Evolutionary conservation across 192 early-diverging fungal genomes (phyloP).

Genomic region (Gigaspora rosea): DNA sequence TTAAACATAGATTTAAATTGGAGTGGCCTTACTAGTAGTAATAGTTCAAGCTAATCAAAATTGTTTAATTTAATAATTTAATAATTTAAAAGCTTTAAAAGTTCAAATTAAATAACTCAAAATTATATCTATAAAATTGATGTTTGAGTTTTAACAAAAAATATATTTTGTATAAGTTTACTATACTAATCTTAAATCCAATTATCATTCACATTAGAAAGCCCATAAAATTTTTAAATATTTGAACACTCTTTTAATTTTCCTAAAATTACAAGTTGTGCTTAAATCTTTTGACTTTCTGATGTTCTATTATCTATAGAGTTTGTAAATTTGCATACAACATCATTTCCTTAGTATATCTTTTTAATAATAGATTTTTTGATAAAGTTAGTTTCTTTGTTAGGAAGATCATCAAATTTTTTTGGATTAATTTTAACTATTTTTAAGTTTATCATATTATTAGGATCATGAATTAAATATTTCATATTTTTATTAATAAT

Average conservation of each 20-base stretch:
- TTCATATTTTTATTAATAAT: too few species aligned
- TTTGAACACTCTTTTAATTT: background rate
- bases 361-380: background rate
- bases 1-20: too few species aligned
- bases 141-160: too few species aligned
- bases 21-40: too few species aligned
- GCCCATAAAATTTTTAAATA: conserved; percentile 14
- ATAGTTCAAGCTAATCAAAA: too few species aligned
- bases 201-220: background rate
- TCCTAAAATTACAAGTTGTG: conserved; percentile 4
- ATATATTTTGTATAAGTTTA: too few species aligned
- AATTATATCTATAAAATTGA: too few species aligned
- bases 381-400: background rate
- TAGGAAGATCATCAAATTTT: background rate
- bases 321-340: background rate
- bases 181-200: too few species aligned
- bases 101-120: too few species aligned
- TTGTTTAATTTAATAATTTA: too few species aligned
- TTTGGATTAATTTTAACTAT: background rate
- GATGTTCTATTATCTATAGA: background rate
- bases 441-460: background rate
- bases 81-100: too few species aligned
- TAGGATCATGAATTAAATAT: too few species aligned
- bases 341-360: background rate
- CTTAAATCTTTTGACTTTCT: background rate